Percentiles rank a stretch among this genome's conserved stretches.
Evolutionary conservation across 2,329 filamentous ascomycete genomes (phyloP).

Genomic region (Polytolypa hystricis): DNA sequence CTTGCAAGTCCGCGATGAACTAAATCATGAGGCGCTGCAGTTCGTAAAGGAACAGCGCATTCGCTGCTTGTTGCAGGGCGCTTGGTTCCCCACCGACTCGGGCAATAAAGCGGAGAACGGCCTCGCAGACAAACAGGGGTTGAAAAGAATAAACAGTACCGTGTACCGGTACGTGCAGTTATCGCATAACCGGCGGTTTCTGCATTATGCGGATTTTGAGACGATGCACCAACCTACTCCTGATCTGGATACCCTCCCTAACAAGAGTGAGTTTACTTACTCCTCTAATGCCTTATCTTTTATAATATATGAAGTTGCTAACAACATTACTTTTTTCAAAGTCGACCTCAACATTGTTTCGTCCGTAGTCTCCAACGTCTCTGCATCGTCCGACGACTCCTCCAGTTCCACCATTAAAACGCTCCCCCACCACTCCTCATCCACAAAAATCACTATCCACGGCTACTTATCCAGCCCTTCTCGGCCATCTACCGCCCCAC

Average conservation of each 20-base stretch:
- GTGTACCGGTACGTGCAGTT: constrained; percentile 76
- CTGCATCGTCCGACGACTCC: constrained; percentile 46
- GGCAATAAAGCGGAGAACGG: constrained; percentile 40
- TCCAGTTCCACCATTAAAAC: constrained; percentile 39
- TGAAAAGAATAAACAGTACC: constrained; percentile 35
- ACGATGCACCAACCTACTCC: constrained; percentile 54
- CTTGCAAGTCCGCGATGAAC: constrained; percentile 77
- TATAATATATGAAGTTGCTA: background rate
- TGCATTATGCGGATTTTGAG: constrained; percentile 83
- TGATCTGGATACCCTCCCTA: constrained; percentile 57
- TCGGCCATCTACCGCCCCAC: constrained; percentile 25
- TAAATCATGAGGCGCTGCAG: constrained; percentile 81
- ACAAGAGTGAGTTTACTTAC: constrained; percentile 49
- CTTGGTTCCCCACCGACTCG: constrained; percentile 62
- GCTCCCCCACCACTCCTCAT: constrained; percentile 26
- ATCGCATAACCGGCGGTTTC: constrained; percentile 78
- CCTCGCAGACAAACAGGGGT: constrained; percentile 31
- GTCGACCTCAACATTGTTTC: constrained; percentile 79
- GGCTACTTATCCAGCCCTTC: constrained; percentile 44
- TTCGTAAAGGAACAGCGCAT: constrained; percentile 97
- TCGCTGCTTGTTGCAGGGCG: constrained; percentile 73
- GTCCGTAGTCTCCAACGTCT: constrained; percentile 88
- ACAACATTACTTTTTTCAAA: constrained; percentile 17
- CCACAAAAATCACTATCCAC: constrained; percentile 85
- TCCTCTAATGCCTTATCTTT: background rate